Evolutionary conservation across 306 rosid genomes (phyloP), one percentile per base, ranked within the genome.

Genomic region (Adenanthera pavonina): DNA sequence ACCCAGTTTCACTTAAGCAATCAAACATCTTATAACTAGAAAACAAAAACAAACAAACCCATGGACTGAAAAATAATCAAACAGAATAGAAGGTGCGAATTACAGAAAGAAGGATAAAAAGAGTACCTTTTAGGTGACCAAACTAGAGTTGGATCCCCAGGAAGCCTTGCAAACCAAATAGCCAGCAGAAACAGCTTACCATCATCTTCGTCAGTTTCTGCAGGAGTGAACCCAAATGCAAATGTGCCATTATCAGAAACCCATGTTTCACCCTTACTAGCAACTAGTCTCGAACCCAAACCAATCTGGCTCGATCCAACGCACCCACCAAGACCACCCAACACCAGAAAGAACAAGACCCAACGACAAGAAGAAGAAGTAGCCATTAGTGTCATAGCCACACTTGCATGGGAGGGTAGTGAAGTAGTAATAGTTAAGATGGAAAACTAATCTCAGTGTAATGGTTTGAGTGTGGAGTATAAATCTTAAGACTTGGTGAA

Each of bases 151-250:
- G 70, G 84, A 78, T 90, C 97, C 64, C 97, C 98, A 0, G 96
- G 96, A 86, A 93, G 97, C 80, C 86, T 46, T 0, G 92, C 92
- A 77, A 95, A 93, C 99, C 99, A 95, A 84, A 93, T 84, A 0
- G 84, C 97, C n/a, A 93, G 68, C 34, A 74, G 80, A 91, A 87
- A 78, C 3, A 59, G 81, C 25, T 81, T 62, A 41, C 69, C 53
- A 69, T 57, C 82, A 19, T 81, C 67, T 35, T 75, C 44, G 65
- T 57, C 84, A 14, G 54, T 68, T 3, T 71, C 84, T 4, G 83
- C 7, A 9, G 91, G 87, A 48, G 92, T 83, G 85, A 95, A 95
- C 34, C 99, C 99, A 54, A 95, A 84, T 41, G 95, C 97, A 83
- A 95, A 95, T 8, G 99, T 95, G 11, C 94, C 87, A 86, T 95